A percentile compares a stretch with the other conserved stretches of the same genome.
Evolutionary conservation across 305 asterid genomes (phyloP).

Genomic region (Fraxinus latifolia): DNA sequence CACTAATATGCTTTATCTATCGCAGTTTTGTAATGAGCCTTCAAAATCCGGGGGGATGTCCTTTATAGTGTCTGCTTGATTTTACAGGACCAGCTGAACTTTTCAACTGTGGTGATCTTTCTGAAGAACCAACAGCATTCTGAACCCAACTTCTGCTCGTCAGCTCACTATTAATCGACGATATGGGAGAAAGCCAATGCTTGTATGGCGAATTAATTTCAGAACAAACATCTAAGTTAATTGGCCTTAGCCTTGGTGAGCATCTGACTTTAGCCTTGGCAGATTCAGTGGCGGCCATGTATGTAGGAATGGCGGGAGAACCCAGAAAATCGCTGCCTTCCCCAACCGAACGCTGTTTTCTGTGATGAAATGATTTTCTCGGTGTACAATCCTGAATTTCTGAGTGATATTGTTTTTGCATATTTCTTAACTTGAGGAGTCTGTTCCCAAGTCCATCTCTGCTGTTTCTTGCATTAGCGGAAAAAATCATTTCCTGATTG

Average conservation of each 20-base stretch:
- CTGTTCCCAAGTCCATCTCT: constrained; percentile 40
- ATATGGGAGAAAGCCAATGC: constrained; percentile 75
- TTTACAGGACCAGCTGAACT: constrained; percentile 54
- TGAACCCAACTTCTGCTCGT: constrained; percentile 59
- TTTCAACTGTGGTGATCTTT: constrained; percentile 67
- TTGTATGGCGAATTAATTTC: constrained; percentile 77
- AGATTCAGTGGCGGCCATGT: constrained; percentile 90
- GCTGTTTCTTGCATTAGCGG: constrained; percentile 33
- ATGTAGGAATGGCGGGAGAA: constrained; percentile 64
- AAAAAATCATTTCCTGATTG: constrained; percentile 25
- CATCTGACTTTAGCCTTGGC: constrained; percentile 81
- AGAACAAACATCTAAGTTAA: constrained; percentile 66
- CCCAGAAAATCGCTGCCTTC: constrained; percentile 44
- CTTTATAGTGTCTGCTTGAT: constrained; percentile 39
- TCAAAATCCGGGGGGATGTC: constrained; percentile 37
- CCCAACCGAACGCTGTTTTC: constrained; percentile 63
- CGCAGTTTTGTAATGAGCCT: constrained; percentile 27
- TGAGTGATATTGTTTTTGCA: constrained; percentile 42
- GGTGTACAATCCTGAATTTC: constrained; percentile 54
- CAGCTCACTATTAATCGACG: constrained; percentile 77
- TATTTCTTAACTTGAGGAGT: constrained; percentile 26
- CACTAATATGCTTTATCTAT: constrained; percentile 17
- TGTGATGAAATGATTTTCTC: constrained; percentile 56
- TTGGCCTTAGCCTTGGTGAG: constrained; percentile 77
- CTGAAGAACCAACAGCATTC: constrained; percentile 41